Evolutionary conservation across 768 basidiomycete genomes (phyloP), one percentile per base, ranked within the genome.

Genomic region (Lactarius pseudohatsudake): DNA sequence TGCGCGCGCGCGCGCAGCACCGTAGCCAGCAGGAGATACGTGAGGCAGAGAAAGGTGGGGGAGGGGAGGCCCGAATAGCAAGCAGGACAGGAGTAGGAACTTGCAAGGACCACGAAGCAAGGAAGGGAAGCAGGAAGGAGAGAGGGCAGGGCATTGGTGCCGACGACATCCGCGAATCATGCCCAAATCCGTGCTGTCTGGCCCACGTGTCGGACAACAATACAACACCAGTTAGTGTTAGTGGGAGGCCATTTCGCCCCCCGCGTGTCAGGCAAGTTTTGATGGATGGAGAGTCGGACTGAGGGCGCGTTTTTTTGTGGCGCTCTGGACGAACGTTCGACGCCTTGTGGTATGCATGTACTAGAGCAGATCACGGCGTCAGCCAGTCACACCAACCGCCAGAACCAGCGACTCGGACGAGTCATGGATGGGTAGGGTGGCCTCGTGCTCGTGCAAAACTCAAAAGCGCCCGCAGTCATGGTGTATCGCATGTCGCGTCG

Each of bases 11-110:
- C 50, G 50, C 57, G 63, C 64, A 55, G 64, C 61, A n/a, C 56
- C 57, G 56, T 58, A 53, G 47, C 61, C 15, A 38, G 65, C 61
- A 62, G 65, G 65, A 57, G 60, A 66, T 61, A 30, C 59, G 64
- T 26, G 64, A 60, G 64, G 64, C 54, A 32, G 32, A 56, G 62
- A 54, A 62, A 57, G 36, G 60, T 36, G 60, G 38, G 36, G 28
- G n/a, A 47, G 56, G 65, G 50, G 64, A 54, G 50, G 59, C 65
- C 61, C 60, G 43, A 0, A 45, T n/a, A 10, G 43, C 43, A 45
- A 53, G 13, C 13, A 53, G 22, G 50, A 53, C 50, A 53, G 50
- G 50, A 53, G 50, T 15, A 50, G 11, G 11, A 2, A 10, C 4
- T 26, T 22, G n/a, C 41, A 18, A 18, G 41, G 41, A 41, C 22